Conservation (phyloP, 495 filamentous ascomycete species). For the Trichoderma erinaceum region DNA sequence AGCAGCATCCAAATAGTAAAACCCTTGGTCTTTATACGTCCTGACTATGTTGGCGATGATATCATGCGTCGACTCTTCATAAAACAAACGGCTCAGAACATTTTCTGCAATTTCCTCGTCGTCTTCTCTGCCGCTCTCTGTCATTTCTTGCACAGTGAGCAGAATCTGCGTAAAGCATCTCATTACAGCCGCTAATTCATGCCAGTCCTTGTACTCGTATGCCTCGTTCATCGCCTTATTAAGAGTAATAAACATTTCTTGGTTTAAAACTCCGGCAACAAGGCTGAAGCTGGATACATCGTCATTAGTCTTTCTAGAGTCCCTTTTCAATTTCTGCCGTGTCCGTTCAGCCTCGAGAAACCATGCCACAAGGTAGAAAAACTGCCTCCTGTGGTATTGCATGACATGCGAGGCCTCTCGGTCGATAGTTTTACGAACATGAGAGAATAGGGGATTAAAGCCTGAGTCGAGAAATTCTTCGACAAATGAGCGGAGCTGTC, state of each 20-base stretch:
- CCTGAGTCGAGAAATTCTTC: slow-evolving; percentile 92
- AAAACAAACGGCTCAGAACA: slow-evolving; percentile 92
- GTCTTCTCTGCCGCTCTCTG: slow-evolving; percentile 74
- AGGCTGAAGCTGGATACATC: slow-evolving; percentile 72
- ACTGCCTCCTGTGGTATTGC: slow-evolving; percentile 67
- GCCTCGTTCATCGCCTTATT: slow-evolving; percentile 74
- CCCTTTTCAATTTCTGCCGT: slow-evolving; percentile 54
- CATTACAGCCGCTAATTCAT: slow-evolving; percentile 79
- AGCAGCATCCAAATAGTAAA: slow-evolving; percentile 85
- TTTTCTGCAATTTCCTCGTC: slow-evolving; percentile 98
- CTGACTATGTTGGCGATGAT: slow-evolving; percentile 69
- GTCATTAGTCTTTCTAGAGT: slow-evolving; percentile 30
- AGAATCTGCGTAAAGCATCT: slow-evolving; percentile 82
- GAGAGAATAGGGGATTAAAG: slow-evolving; percentile 88
- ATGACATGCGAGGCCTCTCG: slow-evolving; percentile 81
- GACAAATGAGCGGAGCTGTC: slow-evolving; percentile 73
- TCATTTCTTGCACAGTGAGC: slow-evolving; percentile 94
- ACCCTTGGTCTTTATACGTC: slow-evolving; percentile 86
- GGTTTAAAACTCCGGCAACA: slow-evolving; percentile 82
- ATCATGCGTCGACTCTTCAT: slow-evolving; percentile 93
- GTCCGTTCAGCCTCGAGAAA: slow-evolving; percentile 85
- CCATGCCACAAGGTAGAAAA: slow-evolving; percentile 91
- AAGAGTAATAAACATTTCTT: slow-evolving; percentile 84
- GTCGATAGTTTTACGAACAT: slow-evolving; percentile 84
- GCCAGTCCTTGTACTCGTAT: slow-evolving; percentile 78